Evolutionary conservation across 257 asterid species (phyloP), one percentile per base, ranked within the genome.

Genomic region (Nicotiana tomentosiformis): DNA sequence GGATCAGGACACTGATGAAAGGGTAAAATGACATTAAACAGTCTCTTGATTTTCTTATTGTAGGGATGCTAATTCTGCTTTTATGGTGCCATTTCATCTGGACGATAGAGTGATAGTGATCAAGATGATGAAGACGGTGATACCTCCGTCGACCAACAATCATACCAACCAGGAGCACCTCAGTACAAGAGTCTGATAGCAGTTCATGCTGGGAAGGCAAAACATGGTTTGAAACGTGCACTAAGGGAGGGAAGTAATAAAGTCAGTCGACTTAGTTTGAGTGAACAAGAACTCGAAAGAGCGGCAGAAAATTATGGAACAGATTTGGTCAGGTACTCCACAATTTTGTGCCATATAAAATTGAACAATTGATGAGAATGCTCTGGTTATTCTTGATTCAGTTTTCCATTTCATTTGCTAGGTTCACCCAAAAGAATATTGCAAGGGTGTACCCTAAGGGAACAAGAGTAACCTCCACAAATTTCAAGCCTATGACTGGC

Each of bases 381-480:
- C 43, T 83, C 39, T 51, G 8, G 49, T 33, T 20, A 57, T 77
- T 68, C 29, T 82, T n/a, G 14, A 62, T 12, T 14, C 66, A 32
- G 32, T 79, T 46, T 30, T 74, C 64, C 26, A 49, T 74, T 74
- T 80, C 23, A n/a, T 78, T 67, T 69, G 4, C 82, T 74, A 96
- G 99, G 89, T 96, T 94, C 82, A 91, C 98, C 2, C 98, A 96
- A 78, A 93, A 85, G 85, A 91, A 93, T 83, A 88, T 96, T 77
- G 57, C 93, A 88, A 86, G 99, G 88, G 90, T 96, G 29, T 96
- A 78, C 76, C 98, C 99, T 1, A 94, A 94, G 89, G 98, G 97
- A 70, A 92, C 98, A 32, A 83, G 98, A 57, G 97, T 96, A 33
- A 93, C 95, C 67, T 96, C 98, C 81, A 90, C 99, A 57, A 96